A percentile compares a stretch with the other conserved stretches of the same genome.
Evolutionary conservation across 1,139 yeast species (phyloP).

Genomic region (Arxiozyma heterogenica): DNA sequence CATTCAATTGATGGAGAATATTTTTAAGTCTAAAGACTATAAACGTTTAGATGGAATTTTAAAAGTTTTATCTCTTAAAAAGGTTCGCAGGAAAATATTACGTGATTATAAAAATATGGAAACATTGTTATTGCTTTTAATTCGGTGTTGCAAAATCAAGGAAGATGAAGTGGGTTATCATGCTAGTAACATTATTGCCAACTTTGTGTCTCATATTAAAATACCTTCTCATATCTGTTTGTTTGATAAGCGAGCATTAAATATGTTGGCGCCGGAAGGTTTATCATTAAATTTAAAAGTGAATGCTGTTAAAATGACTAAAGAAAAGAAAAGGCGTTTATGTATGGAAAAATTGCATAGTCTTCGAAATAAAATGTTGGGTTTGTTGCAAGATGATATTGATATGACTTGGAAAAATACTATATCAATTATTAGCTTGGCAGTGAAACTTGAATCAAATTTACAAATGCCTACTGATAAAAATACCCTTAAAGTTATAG

Average conservation of each 20-base stretch:
- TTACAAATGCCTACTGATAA: slow-evolving; percentile 42
- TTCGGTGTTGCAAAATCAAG: slow-evolving; percentile 51
- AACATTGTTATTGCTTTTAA: slow-evolving; percentile 40
- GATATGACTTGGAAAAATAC: slow-evolving; percentile 51
- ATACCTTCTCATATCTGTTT: slow-evolving; percentile 55
- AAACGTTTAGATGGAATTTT: slow-evolving; percentile 63
- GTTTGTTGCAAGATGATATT: slow-evolving; percentile 7
- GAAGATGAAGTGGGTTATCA: slow-evolving; percentile 43
- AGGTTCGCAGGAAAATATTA: slow-evolving; percentile 46
- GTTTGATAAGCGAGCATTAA: slow-evolving; percentile 38
- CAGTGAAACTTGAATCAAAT: slow-evolving; percentile 48
- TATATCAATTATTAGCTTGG: slow-evolving; percentile 44
- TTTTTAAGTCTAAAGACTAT: slow-evolving; percentile 44
- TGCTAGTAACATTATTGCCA: slow-evolving; percentile 45
- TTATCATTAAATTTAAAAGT: slow-evolving; percentile 48
- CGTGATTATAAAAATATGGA: slow-evolving; percentile 49
- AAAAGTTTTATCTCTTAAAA: slow-evolving; percentile 43
- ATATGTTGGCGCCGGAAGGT: slow-evolving; percentile 53
- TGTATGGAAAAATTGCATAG: slow-evolving; percentile 37
- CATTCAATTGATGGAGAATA: slow-evolving; percentile 39
- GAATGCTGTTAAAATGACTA: slow-evolving; percentile 48
- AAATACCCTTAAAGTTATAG: slow-evolving; percentile 40
- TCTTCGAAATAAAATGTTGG: slow-evolving; percentile 38
- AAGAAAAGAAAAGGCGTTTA: slow-evolving; percentile 43
- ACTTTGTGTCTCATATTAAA: slow-evolving; percentile 38